Conservation (phyloP, 768 basidiomycete species). For the Suillus lakei region DNA sequence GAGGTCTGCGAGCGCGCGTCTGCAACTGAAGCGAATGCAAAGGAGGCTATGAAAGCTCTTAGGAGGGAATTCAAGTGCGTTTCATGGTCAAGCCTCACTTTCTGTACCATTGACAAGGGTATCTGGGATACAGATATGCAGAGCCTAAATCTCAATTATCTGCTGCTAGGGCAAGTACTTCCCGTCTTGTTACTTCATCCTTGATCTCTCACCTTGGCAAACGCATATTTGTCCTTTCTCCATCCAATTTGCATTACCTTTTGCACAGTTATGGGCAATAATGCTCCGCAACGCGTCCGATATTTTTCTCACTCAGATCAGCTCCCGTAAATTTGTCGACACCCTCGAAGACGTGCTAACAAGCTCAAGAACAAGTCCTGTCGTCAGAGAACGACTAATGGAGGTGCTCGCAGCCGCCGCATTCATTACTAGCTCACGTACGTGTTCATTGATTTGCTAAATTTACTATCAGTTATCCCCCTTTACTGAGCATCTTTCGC, state of each 20-base stretch:
- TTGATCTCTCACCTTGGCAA: conserved; percentile 3
- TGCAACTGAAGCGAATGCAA: conserved; percentile 70
- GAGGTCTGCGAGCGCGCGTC: conserved; percentile 89
- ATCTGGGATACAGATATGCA: conserved; percentile 55
- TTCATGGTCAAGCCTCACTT: neutral
- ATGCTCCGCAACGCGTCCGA: conserved; percentile 84
- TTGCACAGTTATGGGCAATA: conserved; percentile 79
- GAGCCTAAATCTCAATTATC: conserved; percentile 77
- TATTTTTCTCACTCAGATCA: conserved; percentile 70
- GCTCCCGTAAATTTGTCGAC: conserved; percentile 78
- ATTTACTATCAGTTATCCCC: neutral
- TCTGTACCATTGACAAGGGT: conserved; percentile 11
- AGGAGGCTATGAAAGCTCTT: conserved; percentile 83
- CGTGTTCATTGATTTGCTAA: neutral
- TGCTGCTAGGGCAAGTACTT: conserved; percentile 66
- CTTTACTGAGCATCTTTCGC: neutral
- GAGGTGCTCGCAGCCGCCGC: conserved; percentile 86
- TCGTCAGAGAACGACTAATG: conserved; percentile 78
- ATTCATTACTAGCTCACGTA: conserved; percentile 44
- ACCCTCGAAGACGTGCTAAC: conserved; percentile 75
- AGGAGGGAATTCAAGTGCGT: conserved; percentile 84
- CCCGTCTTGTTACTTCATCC: neutral
- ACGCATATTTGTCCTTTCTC: neutral
- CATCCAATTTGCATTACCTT: conserved; percentile 6
- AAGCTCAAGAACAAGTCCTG: conserved; percentile 69